Base-by-base conservation (phyloP, 1,284 basidiomycete species). In the Puccinia coronata region DNA sequence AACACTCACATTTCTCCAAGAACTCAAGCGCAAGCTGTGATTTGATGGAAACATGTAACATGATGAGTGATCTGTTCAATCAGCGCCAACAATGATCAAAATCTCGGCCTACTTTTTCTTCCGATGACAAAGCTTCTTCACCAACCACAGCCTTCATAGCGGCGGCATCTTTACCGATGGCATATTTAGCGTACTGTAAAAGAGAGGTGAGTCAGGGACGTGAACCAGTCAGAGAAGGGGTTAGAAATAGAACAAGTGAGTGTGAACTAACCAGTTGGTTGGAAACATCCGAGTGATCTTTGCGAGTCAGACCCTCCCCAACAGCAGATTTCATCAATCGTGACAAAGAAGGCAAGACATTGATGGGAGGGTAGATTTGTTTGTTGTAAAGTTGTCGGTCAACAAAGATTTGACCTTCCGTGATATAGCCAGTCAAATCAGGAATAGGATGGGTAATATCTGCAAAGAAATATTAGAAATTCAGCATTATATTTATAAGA, bases 371-470 rank as follows among this genome's bases (percentile, higher is more conserved):
- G 88, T 98, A 99, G 87, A 99, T 96, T 88, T 98, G 96, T 85
- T 93, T 90, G 88, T 96, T 95, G 89, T 95, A 90, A 86, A 96
- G 88, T 86, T 93, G 92, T 84, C 96, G 92, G 89, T 99, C 97
- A 85, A 99, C 93, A 87, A 93, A 98, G 88, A 99, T 98, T 88
- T 99, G 97, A 75, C 97, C 97, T 89, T 98, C 89, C 63, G 96
- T 98, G 87, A 99, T 99, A 88, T 99, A 99, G 76, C 97, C 97
- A 84, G 95, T 99, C 88, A 99, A 90, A 91, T 99, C 97, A 84
- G 96, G 97, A 88, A 99, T 99, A 81, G 97, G 97, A 88, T 99
- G 97, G 61, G 97, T 99, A 87, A 99, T 99, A 90, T 99, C 95
- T 96, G 86, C 31, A 41, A 11, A 18, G n/a, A 9, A 70, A 34